These are phyloP conservation scores for Dactylonectria macrodidyma DNA, from an alignment of 2,329 filamentous ascomycete species.

Conservation along the genomic window DNA sequence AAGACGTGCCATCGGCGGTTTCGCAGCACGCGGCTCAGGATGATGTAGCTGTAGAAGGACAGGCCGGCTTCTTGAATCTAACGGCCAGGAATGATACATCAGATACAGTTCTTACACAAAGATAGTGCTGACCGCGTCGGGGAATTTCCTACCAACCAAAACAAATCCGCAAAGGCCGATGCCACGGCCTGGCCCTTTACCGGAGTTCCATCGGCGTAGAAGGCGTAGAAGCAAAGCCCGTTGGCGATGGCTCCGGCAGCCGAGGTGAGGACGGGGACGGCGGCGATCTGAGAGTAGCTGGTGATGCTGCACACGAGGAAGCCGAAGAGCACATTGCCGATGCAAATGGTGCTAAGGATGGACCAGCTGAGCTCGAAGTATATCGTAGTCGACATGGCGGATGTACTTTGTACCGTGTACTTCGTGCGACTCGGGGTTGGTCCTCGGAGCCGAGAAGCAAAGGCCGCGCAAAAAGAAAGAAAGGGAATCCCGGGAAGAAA, in stretches of 20 bases:
- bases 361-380: constrained; percentile 62
- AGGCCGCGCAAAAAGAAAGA: background rate
- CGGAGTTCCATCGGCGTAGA: constrained; percentile 49
- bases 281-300: constrained; percentile 54
- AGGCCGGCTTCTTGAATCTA: constrained; percentile 62
- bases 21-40: constrained; percentile 65
- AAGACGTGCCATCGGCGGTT: constrained; percentile 60
- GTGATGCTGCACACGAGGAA: constrained; percentile 58
- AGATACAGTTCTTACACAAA: background rate
- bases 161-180: constrained; percentile 56
- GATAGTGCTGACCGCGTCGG: background rate
- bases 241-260: constrained; percentile 58
- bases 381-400: background rate
- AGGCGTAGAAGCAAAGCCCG: constrained; percentile 61
- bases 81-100: background rate
- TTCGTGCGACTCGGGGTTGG: background rate
- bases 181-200: constrained; percentile 50
- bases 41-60: constrained; percentile 66
- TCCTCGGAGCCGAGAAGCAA: background rate
- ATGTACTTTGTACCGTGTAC: no score
- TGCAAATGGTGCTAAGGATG: constrained; percentile 61
- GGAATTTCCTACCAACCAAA: constrained; percentile 55
- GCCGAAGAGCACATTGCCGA: constrained; percentile 58
- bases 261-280: constrained; percentile 58
- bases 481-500: background rate